Evolutionary conservation across 176 grass and related monocot species (phyloP), one percentile per base, ranked within the genome.

Genomic region (Coix lacrymajobi): DNA sequence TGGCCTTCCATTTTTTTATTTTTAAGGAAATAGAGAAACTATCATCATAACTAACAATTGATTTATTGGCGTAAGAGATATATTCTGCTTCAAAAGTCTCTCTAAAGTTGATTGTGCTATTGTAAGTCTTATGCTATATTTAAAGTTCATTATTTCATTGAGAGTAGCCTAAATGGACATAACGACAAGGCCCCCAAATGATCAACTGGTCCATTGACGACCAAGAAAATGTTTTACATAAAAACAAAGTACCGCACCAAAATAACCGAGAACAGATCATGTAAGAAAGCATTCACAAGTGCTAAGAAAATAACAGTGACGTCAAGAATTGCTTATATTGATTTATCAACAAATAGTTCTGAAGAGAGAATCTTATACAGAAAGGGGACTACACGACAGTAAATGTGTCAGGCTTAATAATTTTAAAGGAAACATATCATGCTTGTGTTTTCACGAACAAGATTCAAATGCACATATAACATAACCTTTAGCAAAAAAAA

Each of bases 1-100:
- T 69, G 75, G 75, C 69, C 90, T 79, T 88, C 78, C 78, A 83
- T 58, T 77, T 37, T 76, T 16, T 4, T n/a, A 24, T 51, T 80
- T 75, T 57, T 31, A 26, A 69, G 36, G 29, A 83, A 75, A 81
- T 69, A 58, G 28, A 85, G 75, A 88, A 81, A 74, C 61, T 73
- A 83, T 85, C 31, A 31, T 30, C 61, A 83, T 29, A 91, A 67
- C 17, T 40, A 73, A 74, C 25, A 66, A 78, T 22, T 26, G 16
- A 60, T 60, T 80, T 82, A 62, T 49, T 68, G 7, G 7, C 12
- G 28, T 5, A 84, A 85, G 54, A 48, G 17, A 19, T 11, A 38
- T 71, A 56, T 40, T 49, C 64, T 86, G 43, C 28, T 71, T 44
- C 43, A 82, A 54, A 6, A 85, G 44, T 33, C 25, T 49, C 44